Evolutionary conservation across 768 basidiomycete genomes (phyloP), one percentile per base, ranked within the genome.

Genomic region (Paxillus ammoniavirescens): DNA sequence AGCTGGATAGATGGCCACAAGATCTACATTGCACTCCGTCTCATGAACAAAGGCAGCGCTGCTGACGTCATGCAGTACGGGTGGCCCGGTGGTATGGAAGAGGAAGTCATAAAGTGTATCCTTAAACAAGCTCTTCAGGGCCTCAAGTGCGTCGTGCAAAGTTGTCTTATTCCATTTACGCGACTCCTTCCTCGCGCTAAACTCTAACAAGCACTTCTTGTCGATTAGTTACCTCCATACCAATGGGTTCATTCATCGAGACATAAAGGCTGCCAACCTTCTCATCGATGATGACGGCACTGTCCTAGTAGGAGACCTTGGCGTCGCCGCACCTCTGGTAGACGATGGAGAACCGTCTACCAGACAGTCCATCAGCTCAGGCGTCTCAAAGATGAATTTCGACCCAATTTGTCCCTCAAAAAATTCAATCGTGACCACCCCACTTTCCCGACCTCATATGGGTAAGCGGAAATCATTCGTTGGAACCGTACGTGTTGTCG

Each of bases 231-330:
- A 93, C 60, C 79, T 93, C n/a, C 92, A 95, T 63, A 77, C 82
- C 50, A 95, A 93, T 56, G 91, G 89, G 0, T 89, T 92, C 66
- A 89, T 93, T n/a, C 91, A 98, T 66, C 83, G 95, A 26, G 95
- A 98, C 64, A 70, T 98, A 62, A 98, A 98, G 72, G 92, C 93
- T 4, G 95, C 92, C 12, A 98, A 98, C 65, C 77, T 98, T 9
- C 85, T 98, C 46, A 83, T 96, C 49, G 93, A 95, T 60, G 88
- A 94, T 56, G 87, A 91, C 57, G 91, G 91, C 47, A 93, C 90
- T 0, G 91, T 97, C 31, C 80, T 98, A 3, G 73, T 97, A 12
- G 94, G 93, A 33, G 95, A 98, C 70, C 80, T 98, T 33, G 95
- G 95, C 4, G 94, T 96, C 23, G 93, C 93, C 0, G 92, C 91